These are phyloP conservation scores for Mortierella sp. DNA, from an alignment of 371 early-diverging fungal genomes.

Conservation along the genomic window DNA sequence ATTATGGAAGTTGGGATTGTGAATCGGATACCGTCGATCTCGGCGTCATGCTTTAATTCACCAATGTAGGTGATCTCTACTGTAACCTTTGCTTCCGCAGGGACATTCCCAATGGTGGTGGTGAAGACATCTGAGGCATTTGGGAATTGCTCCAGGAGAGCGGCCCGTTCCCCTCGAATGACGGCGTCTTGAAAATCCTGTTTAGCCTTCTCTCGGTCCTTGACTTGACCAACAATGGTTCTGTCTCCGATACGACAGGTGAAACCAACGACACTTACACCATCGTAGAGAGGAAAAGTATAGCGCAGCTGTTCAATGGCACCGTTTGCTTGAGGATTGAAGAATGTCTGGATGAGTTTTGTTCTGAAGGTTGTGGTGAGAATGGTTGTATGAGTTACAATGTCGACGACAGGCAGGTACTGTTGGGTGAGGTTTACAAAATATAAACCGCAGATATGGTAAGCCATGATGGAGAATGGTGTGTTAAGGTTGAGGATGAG, in stretches of 20 bases:
- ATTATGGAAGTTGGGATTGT: slow-evolving; percentile 56
- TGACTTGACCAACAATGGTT: slow-evolving; percentile 26
- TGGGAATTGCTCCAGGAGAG: slow-evolving; percentile 18
- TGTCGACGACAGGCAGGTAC: slow-evolving; percentile 28
- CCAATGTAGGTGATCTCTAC: slow-evolving; percentile 59
- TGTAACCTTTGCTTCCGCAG: slow-evolving; percentile 30
- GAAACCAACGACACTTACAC: slow-evolving; percentile 27
- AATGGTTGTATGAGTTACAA: slow-evolving; percentile 23
- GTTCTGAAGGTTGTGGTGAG: slow-evolving; percentile 12
- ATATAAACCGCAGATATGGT: slow-evolving; percentile 9
- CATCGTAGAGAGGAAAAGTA: slow-evolving; percentile 31
- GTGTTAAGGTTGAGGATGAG: background rate
- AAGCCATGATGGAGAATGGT: background rate
- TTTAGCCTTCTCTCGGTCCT: slow-evolving; percentile 26
- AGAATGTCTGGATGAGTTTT: slow-evolving; percentile 23
- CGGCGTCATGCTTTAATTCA: slow-evolving; percentile 59
- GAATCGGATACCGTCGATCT: slow-evolving; percentile 60
- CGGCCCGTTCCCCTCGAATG: slow-evolving; percentile 13
- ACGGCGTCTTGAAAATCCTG: slow-evolving; percentile 22
- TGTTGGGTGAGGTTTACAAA: background rate
- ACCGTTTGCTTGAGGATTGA: slow-evolving; percentile 12
- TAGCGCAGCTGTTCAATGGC: slow-evolving; percentile 14
- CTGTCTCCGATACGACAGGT: slow-evolving; percentile 21
- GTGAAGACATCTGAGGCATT: slow-evolving; percentile 29
- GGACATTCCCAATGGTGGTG: slow-evolving; percentile 20